Evolutionary conservation across 2,329 filamentous ascomycete genomes (phyloP).

Genomic region (Shiraia sp.): DNA sequence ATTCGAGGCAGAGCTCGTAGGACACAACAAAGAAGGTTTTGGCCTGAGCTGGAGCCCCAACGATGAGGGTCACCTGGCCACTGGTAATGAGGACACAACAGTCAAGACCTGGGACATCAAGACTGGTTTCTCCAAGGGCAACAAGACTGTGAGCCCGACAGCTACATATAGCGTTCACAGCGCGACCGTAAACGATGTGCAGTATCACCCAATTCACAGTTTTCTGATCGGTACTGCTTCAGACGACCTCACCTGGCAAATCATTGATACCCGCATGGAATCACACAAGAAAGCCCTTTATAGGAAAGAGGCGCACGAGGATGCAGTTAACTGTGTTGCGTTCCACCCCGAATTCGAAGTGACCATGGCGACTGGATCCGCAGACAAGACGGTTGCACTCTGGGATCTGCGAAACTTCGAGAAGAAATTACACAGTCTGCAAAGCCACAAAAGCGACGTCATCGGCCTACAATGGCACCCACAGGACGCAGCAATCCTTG

Average conservation of each 20-base stretch:
- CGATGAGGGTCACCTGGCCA: constrained; percentile 77
- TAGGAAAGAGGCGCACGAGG: constrained; percentile 75
- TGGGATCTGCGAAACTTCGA: constrained; percentile 95
- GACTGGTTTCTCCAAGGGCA: constrained; percentile 68
- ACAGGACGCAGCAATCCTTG: constrained; percentile 82
- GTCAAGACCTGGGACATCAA: constrained; percentile 91
- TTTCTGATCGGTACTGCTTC: constrained; percentile 87
- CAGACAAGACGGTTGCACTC: constrained; percentile 90
- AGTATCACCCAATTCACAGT: constrained; percentile 86
- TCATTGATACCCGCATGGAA: constrained; percentile 79
- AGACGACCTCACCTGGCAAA: constrained; percentile 90
- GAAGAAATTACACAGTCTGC: constrained; percentile 84
- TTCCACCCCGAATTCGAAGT: constrained; percentile 94
- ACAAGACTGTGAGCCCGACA: constrained; percentile 70
- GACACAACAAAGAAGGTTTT: constrained; percentile 88
- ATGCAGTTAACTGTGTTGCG: constrained; percentile 93
- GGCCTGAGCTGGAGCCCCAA: constrained; percentile 92
- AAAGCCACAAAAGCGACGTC: constrained; percentile 86
- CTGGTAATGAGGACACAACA: constrained; percentile 89
- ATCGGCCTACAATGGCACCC: constrained; percentile 96
- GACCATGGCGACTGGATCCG: constrained; percentile 87
- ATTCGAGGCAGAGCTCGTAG: constrained; percentile 81
- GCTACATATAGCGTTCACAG: constrained; percentile 85
- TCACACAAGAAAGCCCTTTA: constrained; percentile 70
- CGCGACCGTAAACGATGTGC: constrained; percentile 93